phyloP scores from a whole-genome alignment of 768 basidiomycete genomes.

The Tephrocybe sp. region DNA sequence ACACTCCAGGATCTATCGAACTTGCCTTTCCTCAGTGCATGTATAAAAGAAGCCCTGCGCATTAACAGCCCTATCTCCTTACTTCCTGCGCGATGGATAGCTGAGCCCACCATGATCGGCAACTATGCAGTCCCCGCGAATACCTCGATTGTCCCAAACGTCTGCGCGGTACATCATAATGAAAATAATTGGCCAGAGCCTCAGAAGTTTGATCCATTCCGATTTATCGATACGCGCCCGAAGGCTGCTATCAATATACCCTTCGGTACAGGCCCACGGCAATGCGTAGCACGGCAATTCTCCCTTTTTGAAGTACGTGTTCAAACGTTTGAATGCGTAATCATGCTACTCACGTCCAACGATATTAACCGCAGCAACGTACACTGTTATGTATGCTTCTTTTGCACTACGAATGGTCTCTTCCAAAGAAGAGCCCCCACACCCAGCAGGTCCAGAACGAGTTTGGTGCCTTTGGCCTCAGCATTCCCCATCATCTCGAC shows the following conservation, averaged over 20 bases:
- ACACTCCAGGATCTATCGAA: conserved; percentile 21
- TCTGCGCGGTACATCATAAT: conserved; percentile 27
- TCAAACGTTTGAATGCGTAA: too few species aligned
- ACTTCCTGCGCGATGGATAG: too few species aligned
- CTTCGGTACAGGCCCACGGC: conserved; percentile 28
- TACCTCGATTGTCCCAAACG: conserved; percentile 27
- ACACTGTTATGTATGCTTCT: conserved; percentile 23
- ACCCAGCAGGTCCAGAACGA: conserved; percentile 23
- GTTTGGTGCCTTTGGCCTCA: conserved; percentile 31
- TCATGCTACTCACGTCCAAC: too few species aligned
- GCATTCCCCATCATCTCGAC: conserved; percentile 26
- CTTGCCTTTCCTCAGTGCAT: conserved; percentile 30
- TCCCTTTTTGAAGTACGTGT: conserved; percentile 18
- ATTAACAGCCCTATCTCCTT: conserved; percentile 24
- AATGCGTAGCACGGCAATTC: conserved; percentile 28
- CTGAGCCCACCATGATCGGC: too few species aligned
- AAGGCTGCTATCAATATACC: conserved; percentile 19
- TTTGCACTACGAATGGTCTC: conserved; percentile 25
- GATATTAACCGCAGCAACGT: too few species aligned
- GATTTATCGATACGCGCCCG: conserved; percentile 19
- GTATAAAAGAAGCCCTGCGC: conserved; percentile 36
- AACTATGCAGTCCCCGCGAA: conserved; percentile 24
- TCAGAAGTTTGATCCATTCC: conserved; percentile 25
- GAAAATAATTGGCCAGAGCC: conserved; percentile 24
- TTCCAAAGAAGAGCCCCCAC: conserved; percentile 25